Conservation (phyloP, 345 rosid species). For the Eucalyptus erythrocorys region DNA sequence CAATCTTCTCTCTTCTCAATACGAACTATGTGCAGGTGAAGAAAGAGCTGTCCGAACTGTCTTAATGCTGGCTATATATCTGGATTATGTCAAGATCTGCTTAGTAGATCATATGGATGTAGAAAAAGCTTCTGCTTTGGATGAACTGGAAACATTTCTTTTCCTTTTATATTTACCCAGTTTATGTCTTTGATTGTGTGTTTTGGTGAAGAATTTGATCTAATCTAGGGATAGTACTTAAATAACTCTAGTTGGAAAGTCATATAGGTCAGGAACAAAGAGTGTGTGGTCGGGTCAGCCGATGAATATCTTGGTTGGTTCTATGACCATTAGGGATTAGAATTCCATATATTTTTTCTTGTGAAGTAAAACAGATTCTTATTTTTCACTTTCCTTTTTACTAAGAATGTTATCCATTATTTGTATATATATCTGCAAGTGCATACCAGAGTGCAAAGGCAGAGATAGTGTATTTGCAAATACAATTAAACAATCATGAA, state of each 20-base stretch:
- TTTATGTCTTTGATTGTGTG: neutral
- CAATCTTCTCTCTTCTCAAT: neutral
- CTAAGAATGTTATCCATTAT: neutral
- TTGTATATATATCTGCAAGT: neutral
- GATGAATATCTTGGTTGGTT: neutral
- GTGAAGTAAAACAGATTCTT: neutral
- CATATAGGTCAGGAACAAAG: neutral
- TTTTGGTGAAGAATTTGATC: neutral
- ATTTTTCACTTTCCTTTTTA: neutral
- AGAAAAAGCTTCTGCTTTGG: neutral
- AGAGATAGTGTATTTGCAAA: neutral
- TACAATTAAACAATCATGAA: neutral
- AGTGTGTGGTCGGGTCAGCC: neutral
- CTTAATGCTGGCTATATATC: neutral
- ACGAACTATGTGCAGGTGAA: neutral
- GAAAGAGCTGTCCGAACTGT: neutral
- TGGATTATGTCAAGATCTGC: neutral
- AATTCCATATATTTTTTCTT: neutral
- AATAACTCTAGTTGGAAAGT: neutral
- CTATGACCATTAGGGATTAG: neutral
- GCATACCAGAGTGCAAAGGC: neutral
- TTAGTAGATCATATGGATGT: neutral
- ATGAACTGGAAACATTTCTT: neutral
- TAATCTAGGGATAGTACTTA: neutral
- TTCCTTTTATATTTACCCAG: neutral